Percentiles rank a stretch among this genome's conserved stretches.
These are phyloP conservation scores for Penicillium palitans DNA, from an alignment of 2,329 filamentous ascomycete species.

Conservation along the genomic window DNA sequence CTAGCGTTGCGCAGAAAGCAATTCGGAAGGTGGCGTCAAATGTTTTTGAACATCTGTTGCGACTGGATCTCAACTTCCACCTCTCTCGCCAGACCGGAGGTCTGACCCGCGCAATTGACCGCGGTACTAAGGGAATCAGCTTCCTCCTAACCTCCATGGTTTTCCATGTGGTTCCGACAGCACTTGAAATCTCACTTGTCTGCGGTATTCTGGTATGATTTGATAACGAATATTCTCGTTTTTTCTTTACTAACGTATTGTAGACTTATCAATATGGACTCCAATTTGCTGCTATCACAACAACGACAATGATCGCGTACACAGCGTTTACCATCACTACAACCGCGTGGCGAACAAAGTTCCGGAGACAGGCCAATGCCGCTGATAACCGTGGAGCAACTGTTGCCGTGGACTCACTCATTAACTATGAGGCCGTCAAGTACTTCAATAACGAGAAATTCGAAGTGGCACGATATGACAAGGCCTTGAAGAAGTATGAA, in stretches of 20 bases:
- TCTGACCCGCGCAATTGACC: constrained; percentile 87
- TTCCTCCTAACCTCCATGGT: constrained; percentile 98
- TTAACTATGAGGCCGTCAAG: constrained; percentile 99
- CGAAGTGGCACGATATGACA: constrained; percentile 87
- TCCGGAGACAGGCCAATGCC: constrained; percentile 89
- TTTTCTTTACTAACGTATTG: constrained; percentile 14
- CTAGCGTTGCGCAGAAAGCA: constrained; percentile 93
- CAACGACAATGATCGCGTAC: constrained; percentile 87
- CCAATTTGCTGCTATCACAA: constrained; percentile 88
- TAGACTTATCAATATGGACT: constrained; percentile 90
- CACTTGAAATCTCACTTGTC: constrained; percentile 90
- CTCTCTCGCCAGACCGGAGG: constrained; percentile 92
- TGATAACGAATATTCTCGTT: not conserved
- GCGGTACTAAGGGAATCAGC: constrained; percentile 97
- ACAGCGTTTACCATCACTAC: constrained; percentile 96
- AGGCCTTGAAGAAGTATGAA: constrained; percentile 81
- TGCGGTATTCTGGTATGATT: constrained; percentile 76
- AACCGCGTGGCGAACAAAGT: constrained; percentile 95
- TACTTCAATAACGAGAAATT: constrained; percentile 99
- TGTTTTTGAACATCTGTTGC: constrained; percentile 87
- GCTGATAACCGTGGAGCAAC: constrained; percentile 95
- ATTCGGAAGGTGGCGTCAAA: constrained; percentile 88
- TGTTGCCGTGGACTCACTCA: constrained; percentile 91
- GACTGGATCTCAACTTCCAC: constrained; percentile 90
- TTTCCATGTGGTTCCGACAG: constrained; percentile 92